phyloP scores from a whole-genome alignment of 2,329 filamentous ascomycete genomes.

The Dendryphion nanum region DNA sequence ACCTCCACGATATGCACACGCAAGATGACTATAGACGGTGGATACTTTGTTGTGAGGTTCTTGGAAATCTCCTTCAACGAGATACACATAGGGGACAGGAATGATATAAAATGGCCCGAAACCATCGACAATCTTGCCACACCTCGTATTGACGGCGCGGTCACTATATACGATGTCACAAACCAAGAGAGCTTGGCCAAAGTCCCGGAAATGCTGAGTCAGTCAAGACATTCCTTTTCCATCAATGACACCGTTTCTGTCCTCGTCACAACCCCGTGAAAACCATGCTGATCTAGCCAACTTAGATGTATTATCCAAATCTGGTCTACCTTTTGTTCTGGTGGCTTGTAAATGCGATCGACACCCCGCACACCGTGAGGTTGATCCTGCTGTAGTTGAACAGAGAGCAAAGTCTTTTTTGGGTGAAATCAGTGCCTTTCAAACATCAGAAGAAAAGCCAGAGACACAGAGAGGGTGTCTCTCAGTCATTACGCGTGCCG shows the following conservation, averaged over 20 bases:
- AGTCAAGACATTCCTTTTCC: slow-evolving; percentile 40
- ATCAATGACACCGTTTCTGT: no score
- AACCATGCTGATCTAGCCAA: no score
- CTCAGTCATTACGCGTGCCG: slow-evolving; percentile 69
- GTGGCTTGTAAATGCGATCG: slow-evolving; percentile 90
- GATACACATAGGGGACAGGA: slow-evolving; percentile 51
- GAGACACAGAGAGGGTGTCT: slow-evolving; percentile 75
- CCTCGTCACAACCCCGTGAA: no score
- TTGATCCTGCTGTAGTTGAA: slow-evolving; percentile 69
- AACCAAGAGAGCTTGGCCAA: slow-evolving; percentile 72
- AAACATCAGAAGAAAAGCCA: slow-evolving; percentile 67
- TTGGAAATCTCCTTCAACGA: slow-evolving; percentile 56
- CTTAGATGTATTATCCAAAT: slow-evolving; percentile 71
- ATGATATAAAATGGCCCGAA: slow-evolving; percentile 57
- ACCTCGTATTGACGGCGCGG: slow-evolving; percentile 75
- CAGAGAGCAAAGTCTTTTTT: slow-evolving; percentile 61
- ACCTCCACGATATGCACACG: slow-evolving; percentile 46
- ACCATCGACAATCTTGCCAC: slow-evolving; percentile 63
- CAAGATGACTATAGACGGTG: slow-evolving; percentile 58
- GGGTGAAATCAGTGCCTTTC: slow-evolving; percentile 66
- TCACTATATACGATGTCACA: slow-evolving; percentile 86
- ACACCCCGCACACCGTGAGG: slow-evolving; percentile 65
- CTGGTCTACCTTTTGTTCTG: slow-evolving; percentile 72
- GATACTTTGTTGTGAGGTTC: slow-evolving; percentile 56
- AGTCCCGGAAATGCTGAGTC: slow-evolving; percentile 75